Percentiles rank a stretch among this genome's conserved stretches.
phyloP scores from a whole-genome alignment of 192 early-diverging fungal genomes.

The Chytriomyces sp. region DNA sequence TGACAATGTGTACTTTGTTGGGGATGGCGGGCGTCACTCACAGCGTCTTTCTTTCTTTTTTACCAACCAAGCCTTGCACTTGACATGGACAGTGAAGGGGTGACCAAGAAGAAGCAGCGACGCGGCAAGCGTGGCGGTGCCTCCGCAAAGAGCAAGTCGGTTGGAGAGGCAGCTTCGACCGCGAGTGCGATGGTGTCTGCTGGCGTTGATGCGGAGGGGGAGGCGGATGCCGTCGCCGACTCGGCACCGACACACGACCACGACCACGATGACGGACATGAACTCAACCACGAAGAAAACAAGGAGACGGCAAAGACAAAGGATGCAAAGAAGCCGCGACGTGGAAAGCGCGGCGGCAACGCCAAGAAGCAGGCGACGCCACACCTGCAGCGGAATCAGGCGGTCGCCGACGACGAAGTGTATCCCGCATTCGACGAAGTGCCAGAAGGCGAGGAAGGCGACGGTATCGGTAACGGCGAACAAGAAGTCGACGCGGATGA shows the following conservation, averaged over 20 bases:
- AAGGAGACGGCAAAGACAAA: background rate
- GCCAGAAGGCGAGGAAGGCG: background rate
- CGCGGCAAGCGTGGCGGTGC: conserved; percentile 15
- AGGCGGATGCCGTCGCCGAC: background rate
- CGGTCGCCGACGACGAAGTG: conserved; percentile 3
- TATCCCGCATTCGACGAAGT: background rate
- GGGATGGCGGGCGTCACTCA: too few species aligned
- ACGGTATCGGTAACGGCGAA: background rate
- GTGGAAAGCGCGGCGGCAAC: conserved; percentile 7
- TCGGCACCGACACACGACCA: background rate
- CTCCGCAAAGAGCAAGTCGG: background rate
- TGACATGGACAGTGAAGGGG: too few species aligned
- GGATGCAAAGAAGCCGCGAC: conserved; percentile 5
- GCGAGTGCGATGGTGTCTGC: background rate
- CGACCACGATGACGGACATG: background rate
- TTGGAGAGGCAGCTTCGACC: background rate
- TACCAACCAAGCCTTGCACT: too few species aligned
- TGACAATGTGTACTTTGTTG: too few species aligned
- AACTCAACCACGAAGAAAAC: background rate
- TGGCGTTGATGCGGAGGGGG: background rate
- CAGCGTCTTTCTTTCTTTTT: too few species aligned
- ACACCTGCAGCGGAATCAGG: background rate
- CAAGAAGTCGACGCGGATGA: background rate
- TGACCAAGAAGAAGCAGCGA: conserved; percentile 3
- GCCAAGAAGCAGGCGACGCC: background rate